phyloP scores from a whole-genome alignment of 805 yeast species.

The Yarrowia yakushimensis region DNA sequence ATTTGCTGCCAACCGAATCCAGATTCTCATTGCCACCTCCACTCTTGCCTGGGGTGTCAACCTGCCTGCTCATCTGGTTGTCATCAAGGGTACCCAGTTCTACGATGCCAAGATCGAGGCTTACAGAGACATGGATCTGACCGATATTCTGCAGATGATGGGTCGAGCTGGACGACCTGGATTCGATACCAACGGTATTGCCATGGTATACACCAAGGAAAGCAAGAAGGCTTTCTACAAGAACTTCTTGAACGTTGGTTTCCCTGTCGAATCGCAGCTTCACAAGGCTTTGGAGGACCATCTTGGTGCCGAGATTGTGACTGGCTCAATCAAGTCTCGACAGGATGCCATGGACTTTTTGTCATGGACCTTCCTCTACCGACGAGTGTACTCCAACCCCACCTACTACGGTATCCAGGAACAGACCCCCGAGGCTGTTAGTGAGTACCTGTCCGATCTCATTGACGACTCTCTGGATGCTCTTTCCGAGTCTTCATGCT shows the following conservation, averaged over 20 bases:
- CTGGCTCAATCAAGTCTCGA: conserved; percentile 60
- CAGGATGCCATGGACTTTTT: conserved; percentile 73
- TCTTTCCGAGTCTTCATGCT: conserved; percentile 70
- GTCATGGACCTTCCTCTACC: conserved; percentile 70
- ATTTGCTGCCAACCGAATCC: conserved; percentile 67
- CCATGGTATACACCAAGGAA: conserved; percentile 72
- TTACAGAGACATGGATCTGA: conserved; percentile 75
- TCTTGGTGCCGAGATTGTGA: conserved; percentile 74
- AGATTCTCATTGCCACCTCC: conserved; percentile 73
- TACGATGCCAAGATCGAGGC: conserved; percentile 59
- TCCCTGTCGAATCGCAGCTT: conserved; percentile 77
- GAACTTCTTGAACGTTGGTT: conserved; percentile 72
- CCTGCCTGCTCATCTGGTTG: conserved; percentile 73
- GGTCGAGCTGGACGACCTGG: conserved; percentile 85
- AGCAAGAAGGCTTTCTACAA: conserved; percentile 71
- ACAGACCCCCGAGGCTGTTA: conserved; percentile 44
- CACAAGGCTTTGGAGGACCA: conserved; percentile 77
- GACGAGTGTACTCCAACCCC: conserved; percentile 74
- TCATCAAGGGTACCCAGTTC: conserved; percentile 69
- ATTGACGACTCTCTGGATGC: conserved; percentile 67
- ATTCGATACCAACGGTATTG: conserved; percentile 72
- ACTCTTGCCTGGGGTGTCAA: conserved; percentile 87
- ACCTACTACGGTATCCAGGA: conserved; percentile 74
- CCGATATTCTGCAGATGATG: conserved; percentile 81
- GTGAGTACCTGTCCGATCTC: conserved; percentile 43